Base-by-base conservation (phyloP, 169 alveolate species). In the Cryptosporidium muris region DNA sequence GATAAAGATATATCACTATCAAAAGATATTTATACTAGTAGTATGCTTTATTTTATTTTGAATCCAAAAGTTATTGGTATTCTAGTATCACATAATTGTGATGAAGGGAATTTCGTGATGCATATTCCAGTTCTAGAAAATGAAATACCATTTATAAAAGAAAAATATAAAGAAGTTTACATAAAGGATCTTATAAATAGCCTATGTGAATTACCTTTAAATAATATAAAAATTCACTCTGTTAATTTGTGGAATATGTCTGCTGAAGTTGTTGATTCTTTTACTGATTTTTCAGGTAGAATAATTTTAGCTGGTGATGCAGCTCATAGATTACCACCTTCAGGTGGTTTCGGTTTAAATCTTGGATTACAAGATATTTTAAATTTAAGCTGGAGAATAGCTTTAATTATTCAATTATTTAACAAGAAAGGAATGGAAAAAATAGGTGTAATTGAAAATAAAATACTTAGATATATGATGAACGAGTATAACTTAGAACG, bases 341-440 rank as follows among this genome's bases (percentile, higher is more conserved):
- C 98, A 2, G 98, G 98, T 0, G 98, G 98, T 12, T 94, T 93
- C 80, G 98, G 98, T 16, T 91, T 95, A 95, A 96, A 96, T 58
- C 74, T 96, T 66, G 98, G 98, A 47, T 88, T 96, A 49, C 96
- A 95, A 8, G 98, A 96, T 90, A 93, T 89, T 5, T 54, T 91
- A 38, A 92, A 90, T 64, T 89, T 94, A 58, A 90, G 90, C 16
- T 92, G 95, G 94, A 89, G 90, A 67, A 56, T 94, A 42, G 88
- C 90, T 40, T 36, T 25, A 37, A 51, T 14, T 40, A 11, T 62
- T 40, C 9, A 2, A 62, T 14, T 14, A 8, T 40, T 9, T 40
- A 34, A 36, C 7, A 34, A 62, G 36, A 37, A 62, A 62, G 4
- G 42, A 12, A 37, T 62, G 37, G 42, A 62, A 34, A 62, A 62